Conservation (phyloP, 2,329 filamentous ascomycete genomes). For the Daldinia sp. region DNA sequence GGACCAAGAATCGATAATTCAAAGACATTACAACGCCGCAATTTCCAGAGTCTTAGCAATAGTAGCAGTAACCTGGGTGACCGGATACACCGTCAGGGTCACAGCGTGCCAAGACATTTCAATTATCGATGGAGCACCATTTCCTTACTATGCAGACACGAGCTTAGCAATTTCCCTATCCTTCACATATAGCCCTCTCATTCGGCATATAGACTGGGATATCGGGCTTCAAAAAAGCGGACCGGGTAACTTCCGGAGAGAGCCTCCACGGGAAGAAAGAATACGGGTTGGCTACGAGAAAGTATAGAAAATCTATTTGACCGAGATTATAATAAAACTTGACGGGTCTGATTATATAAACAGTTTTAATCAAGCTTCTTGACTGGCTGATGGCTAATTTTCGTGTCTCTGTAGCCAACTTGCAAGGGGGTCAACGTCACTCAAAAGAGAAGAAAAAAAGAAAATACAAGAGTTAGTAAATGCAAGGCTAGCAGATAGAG, state of each 20-base stretch:
- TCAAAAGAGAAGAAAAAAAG: not conserved
- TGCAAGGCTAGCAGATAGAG: not conserved
- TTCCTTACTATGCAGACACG: not conserved
- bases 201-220: slow-evolving; percentile 34
- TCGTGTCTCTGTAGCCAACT: slow-evolving; percentile 19
- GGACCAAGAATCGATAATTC: slow-evolving; percentile 20
- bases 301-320: slow-evolving; percentile 7
- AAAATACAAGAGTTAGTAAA: not conserved
- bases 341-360: slow-evolving; percentile 23
- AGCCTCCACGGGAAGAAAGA: slow-evolving; percentile 13
- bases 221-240: slow-evolving; percentile 14
- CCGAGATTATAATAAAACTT: slow-evolving; percentile 15
- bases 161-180: slow-evolving; percentile 11
- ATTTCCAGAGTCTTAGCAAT: slow-evolving; percentile 9
- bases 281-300: not conserved
- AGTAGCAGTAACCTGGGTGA: slow-evolving; percentile 6
- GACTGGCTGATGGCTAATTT: slow-evolving; percentile 14
- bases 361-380: not conserved
- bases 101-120: slow-evolving; percentile 23
- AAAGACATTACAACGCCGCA: slow-evolving; percentile 5
- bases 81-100: slow-evolving; percentile 3
- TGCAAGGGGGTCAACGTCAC: slow-evolving; percentile 1
- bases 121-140: not conserved
- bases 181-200: slow-evolving; percentile 20
- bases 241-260: slow-evolving; percentile 7